A percentile compares a stretch with the other conserved stretches of the same genome.
Evolutionary conservation across 2,329 filamentous ascomycete species (phyloP).

Genomic region (Ophiostoma tasmaniense): DNA sequence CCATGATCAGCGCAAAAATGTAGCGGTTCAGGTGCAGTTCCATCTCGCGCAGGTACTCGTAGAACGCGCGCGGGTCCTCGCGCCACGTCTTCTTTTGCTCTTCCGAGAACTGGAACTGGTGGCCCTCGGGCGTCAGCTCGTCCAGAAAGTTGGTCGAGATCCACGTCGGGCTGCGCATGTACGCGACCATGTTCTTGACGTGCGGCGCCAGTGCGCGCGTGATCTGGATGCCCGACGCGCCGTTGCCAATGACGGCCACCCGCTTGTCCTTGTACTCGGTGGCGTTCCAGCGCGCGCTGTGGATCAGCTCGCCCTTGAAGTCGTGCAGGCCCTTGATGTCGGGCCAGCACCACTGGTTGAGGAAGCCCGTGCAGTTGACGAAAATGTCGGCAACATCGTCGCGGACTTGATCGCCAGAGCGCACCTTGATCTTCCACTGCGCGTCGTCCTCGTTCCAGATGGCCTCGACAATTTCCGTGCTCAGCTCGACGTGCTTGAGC

Average conservation of each 20-base stretch:
- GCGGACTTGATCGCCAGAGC: neutral
- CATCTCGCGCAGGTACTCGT: neutral
- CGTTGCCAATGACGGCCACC: slow-evolving; percentile 46
- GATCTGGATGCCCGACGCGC: slow-evolving; percentile 46
- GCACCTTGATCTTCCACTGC: slow-evolving; percentile 8
- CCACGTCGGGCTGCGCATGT: slow-evolving; percentile 23
- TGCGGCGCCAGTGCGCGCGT: slow-evolving; percentile 9
- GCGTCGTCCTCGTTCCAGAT: slow-evolving; percentile 12
- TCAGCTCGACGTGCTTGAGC: slow-evolving; percentile 9
- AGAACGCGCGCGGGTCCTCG: neutral
- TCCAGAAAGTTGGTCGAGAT: slow-evolving; percentile 14
- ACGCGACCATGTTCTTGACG: slow-evolving; percentile 3
- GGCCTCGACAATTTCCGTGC: slow-evolving; percentile 4
- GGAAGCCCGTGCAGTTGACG: slow-evolving; percentile 39
- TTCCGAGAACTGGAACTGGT: neutral
- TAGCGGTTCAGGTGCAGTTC: slow-evolving; percentile 10
- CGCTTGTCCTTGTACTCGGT: slow-evolving; percentile 38
- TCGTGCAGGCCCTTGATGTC: slow-evolving; percentile 40
- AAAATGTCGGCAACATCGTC: slow-evolving; percentile 39
- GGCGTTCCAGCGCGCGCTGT: slow-evolving; percentile 47
- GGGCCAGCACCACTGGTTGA: slow-evolving; percentile 43
- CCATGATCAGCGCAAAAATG: slow-evolving; percentile 8
- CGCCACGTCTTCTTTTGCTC: slow-evolving; percentile 2
- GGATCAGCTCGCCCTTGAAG: slow-evolving; percentile 45
- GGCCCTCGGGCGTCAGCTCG: slow-evolving; percentile 7